Evolutionary conservation across 1,284 basidiomycete genomes (phyloP).

Genomic region (Ceratobasidium sp.): DNA sequence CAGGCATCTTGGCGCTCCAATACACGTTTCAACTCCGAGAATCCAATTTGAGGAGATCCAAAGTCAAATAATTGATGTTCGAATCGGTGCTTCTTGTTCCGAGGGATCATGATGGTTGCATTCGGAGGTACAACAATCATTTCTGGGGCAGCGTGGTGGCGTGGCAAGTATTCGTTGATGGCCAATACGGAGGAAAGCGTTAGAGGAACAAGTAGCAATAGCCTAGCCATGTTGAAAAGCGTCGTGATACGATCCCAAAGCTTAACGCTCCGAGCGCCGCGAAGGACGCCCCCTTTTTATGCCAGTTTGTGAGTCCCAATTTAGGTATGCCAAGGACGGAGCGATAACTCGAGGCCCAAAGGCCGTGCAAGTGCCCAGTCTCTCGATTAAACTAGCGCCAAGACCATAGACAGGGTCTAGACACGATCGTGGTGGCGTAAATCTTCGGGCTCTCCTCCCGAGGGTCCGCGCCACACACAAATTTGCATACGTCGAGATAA

Average conservation of each 20-base stretch:
- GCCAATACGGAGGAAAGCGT: constrained; percentile 11
- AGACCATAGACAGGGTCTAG: no score
- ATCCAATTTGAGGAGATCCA: constrained; percentile 31
- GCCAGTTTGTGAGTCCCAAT: neutral
- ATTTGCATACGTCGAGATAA: neutral
- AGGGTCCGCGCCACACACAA: no score
- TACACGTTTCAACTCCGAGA: constrained; percentile 15
- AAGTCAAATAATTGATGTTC: constrained; percentile 25
- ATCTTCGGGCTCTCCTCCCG: no score
- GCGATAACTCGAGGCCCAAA: neutral
- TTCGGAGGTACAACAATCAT: constrained; percentile 20
- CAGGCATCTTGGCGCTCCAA: constrained; percentile 2
- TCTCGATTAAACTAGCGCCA: neutral
- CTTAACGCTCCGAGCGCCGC: neutral
- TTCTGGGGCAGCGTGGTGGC: constrained; percentile 1
- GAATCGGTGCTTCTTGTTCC: neutral
- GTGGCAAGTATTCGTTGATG: neutral
- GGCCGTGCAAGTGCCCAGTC: neutral
- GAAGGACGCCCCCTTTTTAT: neutral
- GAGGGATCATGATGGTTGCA: constrained; percentile 23
- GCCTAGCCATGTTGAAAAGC: neutral
- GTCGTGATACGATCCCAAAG: constrained; percentile 17
- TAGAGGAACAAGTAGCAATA: neutral
- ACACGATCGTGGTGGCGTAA: no score
- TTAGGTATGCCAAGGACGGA: neutral